Conservation (phyloP, 345 rosid genomes). For the Carallia pectinifolia region DNA sequence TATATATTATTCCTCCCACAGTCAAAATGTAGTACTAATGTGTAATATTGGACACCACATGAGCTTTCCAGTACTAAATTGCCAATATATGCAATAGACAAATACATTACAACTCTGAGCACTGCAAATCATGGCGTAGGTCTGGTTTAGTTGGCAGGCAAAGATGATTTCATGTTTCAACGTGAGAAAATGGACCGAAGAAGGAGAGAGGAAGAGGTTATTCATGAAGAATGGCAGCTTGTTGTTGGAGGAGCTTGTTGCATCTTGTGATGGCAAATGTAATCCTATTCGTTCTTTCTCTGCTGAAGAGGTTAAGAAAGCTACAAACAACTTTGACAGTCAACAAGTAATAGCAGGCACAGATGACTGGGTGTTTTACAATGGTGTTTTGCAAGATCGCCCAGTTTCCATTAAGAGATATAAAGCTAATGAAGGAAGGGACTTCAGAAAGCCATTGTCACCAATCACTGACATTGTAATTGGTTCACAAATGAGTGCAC, state of each 20-base stretch:
- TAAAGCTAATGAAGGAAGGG: fast-evolving
- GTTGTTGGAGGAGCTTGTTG: conserved; percentile 4
- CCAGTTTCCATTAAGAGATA: conserved; percentile 6
- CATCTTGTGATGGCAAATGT: conserved; percentile 11
- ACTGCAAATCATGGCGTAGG: too few relatives aligned
- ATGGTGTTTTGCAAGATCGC: conserved; percentile 2
- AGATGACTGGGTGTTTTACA: background rate
- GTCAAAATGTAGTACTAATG: too few relatives aligned
- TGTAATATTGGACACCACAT: too few relatives aligned
- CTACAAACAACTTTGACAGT: background rate
- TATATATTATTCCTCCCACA: too few relatives aligned
- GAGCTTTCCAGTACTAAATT: too few relatives aligned
- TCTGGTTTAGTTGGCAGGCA: background rate
- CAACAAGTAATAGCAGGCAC: background rate
- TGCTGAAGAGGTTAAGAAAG: conserved; percentile 8
- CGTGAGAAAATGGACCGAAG: background rate
- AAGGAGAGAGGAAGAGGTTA: too few relatives aligned
- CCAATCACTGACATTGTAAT: background rate
- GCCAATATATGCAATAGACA: too few relatives aligned
- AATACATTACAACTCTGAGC: too few relatives aligned
- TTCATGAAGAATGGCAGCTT: conserved; percentile 1
- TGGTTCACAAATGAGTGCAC: background rate
- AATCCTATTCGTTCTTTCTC: conserved; percentile 21
- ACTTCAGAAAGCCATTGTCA: fast-evolving
- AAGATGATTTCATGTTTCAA: background rate